phyloP scores from a whole-genome alignment of 2,329 filamentous ascomycete genomes.

The Aspergillus sp. region DNA sequence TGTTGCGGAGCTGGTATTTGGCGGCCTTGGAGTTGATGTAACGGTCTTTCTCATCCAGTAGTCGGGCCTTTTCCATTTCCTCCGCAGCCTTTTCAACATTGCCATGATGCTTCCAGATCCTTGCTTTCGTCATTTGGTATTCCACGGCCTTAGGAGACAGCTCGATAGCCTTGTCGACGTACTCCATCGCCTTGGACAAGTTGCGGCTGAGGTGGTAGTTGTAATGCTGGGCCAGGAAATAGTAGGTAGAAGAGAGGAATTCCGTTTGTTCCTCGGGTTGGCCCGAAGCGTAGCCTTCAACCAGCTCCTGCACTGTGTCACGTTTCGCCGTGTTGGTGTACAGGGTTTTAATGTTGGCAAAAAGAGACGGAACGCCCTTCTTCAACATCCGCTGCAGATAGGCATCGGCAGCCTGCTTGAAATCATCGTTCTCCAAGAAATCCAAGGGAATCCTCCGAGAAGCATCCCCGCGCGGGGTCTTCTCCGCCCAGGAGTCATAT shows the following conservation, averaged over 20 bases:
- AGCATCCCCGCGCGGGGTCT: slow-evolving; percentile 80
- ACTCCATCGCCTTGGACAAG: slow-evolving; percentile 75
- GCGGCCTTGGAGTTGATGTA: slow-evolving; percentile 99
- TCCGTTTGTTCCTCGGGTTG: slow-evolving; percentile 48
- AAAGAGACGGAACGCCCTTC: slow-evolving; percentile 92
- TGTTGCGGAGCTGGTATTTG: slow-evolving; percentile 92
- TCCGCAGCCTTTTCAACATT: slow-evolving; percentile 77
- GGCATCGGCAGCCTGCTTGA: slow-evolving; percentile 70
- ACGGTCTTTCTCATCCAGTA: slow-evolving; percentile 83
- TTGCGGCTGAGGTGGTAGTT: slow-evolving; percentile 88
- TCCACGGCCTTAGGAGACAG: slow-evolving; percentile 80
- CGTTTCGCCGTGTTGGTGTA: slow-evolving; percentile 79
- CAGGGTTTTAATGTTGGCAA: slow-evolving; percentile 92
- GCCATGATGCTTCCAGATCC: slow-evolving; percentile 89
- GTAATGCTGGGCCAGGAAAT: slow-evolving; percentile 96
- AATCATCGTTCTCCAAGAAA: slow-evolving; percentile 80
- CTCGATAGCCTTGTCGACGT: slow-evolving; percentile 79
- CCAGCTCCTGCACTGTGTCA: slow-evolving; percentile 70
- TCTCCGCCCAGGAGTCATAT: slow-evolving; percentile 79
- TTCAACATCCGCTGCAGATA: slow-evolving; percentile 84
- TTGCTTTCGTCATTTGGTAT: slow-evolving; percentile 91
- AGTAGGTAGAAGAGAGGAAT: slow-evolving; percentile 78
- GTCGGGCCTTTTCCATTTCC: slow-evolving; percentile 82
- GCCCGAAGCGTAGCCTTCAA: slow-evolving; percentile 72
- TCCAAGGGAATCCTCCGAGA: slow-evolving; percentile 83